These are phyloP conservation scores for Helicocarpus griseus DNA, from an alignment of 2,329 filamentous ascomycete genomes.

Conservation along the genomic window DNA sequence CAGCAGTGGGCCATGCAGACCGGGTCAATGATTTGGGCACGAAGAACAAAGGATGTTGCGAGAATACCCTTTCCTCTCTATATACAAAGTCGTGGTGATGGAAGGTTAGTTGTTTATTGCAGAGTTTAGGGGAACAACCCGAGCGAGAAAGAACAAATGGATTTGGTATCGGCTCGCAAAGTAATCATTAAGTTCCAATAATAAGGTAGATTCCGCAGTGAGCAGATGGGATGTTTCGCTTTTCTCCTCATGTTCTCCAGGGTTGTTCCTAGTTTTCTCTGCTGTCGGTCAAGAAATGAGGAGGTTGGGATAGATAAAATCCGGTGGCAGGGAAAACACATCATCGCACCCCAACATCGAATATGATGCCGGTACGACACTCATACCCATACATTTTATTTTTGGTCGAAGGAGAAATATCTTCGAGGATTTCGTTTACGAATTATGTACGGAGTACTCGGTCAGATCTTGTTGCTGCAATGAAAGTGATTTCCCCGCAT, in stretches of 20 bases:
- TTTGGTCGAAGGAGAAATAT: not conserved
- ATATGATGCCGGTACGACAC: not conserved
- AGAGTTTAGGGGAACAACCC: not conserved
- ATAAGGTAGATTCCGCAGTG: not conserved
- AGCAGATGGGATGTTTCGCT: not conserved
- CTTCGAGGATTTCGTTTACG: too few species aligned
- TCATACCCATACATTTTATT: not conserved
- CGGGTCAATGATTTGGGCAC: not conserved
- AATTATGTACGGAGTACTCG: too few species aligned
- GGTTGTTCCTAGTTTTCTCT: conserved; percentile 5
- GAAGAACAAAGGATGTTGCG: not conserved
- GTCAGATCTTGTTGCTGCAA: too few species aligned
- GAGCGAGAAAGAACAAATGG: not conserved
- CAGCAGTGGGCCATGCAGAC: not conserved
- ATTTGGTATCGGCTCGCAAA: not conserved
- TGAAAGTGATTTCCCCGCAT: too few species aligned
- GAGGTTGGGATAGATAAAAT: conserved; percentile 16
- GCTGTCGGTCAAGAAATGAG: conserved; percentile 4
- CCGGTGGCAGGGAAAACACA: conserved; percentile 19
- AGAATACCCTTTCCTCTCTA: not conserved
- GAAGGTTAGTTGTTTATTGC: not conserved
- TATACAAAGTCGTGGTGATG: not conserved
- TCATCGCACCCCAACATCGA: not conserved
- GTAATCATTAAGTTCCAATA: not conserved
- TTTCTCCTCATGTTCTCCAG: not conserved